phyloP scores from a whole-genome alignment of 352 stramenopile species.

The Phytopythium ostracodes region DNA sequence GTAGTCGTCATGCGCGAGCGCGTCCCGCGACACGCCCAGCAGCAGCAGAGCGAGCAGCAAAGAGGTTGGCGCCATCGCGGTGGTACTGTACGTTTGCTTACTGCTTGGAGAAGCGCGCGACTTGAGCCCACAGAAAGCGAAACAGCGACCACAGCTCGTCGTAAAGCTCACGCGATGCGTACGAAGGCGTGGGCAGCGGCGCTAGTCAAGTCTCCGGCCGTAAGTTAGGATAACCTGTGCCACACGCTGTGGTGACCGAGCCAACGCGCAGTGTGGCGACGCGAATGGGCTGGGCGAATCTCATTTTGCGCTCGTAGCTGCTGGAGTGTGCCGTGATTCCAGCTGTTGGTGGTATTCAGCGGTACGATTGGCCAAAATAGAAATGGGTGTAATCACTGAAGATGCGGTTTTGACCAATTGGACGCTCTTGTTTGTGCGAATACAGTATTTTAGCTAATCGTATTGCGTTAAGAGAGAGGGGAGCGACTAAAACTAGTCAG shows the following conservation, averaged over 20 bases:
- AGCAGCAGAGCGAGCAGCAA: background rate
- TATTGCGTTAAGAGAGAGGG: background rate
- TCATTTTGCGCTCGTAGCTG: background rate
- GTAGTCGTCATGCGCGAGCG: constrained; percentile 30
- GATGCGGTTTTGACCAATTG: background rate
- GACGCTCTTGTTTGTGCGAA: background rate
- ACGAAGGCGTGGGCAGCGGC: no score
- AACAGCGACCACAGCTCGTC: background rate
- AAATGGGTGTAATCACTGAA: background rate
- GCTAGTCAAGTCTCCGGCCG: no score
- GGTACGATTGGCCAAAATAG: background rate
- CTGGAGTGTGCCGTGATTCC: constrained; percentile 1
- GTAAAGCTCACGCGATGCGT: background rate
- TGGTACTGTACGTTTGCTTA: background rate
- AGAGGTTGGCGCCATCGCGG: background rate
- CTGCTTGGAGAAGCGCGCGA: background rate
- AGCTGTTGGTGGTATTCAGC: background rate
- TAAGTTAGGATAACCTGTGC: no score
- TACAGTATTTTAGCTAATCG: background rate
- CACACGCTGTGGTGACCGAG: background rate
- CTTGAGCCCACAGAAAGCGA: background rate
- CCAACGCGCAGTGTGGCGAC: background rate
- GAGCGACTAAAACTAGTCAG: background rate
- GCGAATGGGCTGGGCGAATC: background rate
- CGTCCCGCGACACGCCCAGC: background rate